phyloP scores from a whole-genome alignment of 192 early-diverging fungal species.

The Backusella morwellensis region DNA sequence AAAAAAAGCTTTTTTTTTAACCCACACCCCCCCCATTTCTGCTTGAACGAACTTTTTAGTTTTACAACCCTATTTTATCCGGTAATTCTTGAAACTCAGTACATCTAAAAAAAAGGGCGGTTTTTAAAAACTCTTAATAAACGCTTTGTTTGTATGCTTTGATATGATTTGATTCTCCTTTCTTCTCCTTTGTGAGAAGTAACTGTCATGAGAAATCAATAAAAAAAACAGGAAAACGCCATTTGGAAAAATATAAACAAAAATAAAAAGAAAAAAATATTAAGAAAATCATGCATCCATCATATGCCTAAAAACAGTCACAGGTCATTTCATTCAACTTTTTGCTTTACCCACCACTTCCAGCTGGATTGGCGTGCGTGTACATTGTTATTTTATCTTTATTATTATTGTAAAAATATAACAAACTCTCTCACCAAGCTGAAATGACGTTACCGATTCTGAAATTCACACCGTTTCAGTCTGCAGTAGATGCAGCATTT shows the following conservation, averaged over 20 bases:
- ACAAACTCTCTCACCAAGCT: not conserved
- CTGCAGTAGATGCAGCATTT: constrained; percentile 86
- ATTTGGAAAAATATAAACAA: not conserved
- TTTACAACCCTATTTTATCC: not conserved
- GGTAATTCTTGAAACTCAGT: not conserved
- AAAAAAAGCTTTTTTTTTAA: not conserved
- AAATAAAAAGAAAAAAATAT: not conserved
- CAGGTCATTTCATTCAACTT: not conserved
- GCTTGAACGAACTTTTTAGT: not conserved
- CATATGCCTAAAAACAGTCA: not conserved
- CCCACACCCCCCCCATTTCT: not conserved
- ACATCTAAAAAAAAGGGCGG: not conserved
- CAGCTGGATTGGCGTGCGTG: not conserved
- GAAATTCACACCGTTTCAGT: constrained; percentile 83
- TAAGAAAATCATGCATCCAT: not conserved
- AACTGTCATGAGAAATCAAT: not conserved
- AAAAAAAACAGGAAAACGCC: too few species aligned
- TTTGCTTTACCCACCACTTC: not conserved
- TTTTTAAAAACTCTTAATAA: constrained; percentile 3
- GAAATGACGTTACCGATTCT: constrained; percentile 41
- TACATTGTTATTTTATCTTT: not conserved
- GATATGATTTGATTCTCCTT: not conserved
- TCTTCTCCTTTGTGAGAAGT: not conserved
- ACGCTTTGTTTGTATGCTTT: not conserved
- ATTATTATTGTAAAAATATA: not conserved